Conservation (phyloP, 2,329 filamentous ascomycete species). For the Plectosphaerella plurivora region DNA sequence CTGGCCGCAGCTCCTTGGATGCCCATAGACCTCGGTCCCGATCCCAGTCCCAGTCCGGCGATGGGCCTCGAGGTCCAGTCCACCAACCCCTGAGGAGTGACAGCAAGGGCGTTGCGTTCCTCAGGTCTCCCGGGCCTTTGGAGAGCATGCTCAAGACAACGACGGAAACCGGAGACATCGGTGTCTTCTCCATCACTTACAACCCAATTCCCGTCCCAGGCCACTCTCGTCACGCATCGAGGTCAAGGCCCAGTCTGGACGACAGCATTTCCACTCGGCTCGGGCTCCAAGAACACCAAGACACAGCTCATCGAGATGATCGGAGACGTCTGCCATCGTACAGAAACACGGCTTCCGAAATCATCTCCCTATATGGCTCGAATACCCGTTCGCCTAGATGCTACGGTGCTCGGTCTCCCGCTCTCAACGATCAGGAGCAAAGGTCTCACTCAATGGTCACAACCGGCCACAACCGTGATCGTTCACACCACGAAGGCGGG, state of each 20-base stretch:
- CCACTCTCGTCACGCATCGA: slow-evolving; percentile 24
- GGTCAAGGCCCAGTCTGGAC: slow-evolving; percentile 23
- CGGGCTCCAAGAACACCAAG: slow-evolving; percentile 24
- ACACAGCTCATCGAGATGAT: slow-evolving; percentile 31
- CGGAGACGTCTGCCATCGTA: slow-evolving; percentile 41
- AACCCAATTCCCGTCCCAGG: slow-evolving; percentile 11
- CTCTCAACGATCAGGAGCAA: slow-evolving; percentile 36
- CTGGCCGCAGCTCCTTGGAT: slow-evolving; percentile 34
- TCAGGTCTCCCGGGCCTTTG: slow-evolving; percentile 48
- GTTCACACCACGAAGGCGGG: slow-evolving; percentile 40
- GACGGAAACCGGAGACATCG: slow-evolving; percentile 63
- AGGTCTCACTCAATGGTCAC: slow-evolving; percentile 54
- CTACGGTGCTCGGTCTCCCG: slow-evolving; percentile 35
- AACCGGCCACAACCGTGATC: slow-evolving; percentile 40
- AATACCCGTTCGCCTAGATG: slow-evolving; percentile 38
- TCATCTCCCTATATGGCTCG: slow-evolving; percentile 51
- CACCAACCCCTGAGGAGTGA: slow-evolving; percentile 37
- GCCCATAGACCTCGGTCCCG: background rate
- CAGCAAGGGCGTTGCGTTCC: slow-evolving; percentile 36
- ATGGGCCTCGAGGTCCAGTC: slow-evolving; percentile 7
- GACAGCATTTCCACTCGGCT: slow-evolving; percentile 18
- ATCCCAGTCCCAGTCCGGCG: too few relatives aligned
- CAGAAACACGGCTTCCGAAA: slow-evolving; percentile 49
- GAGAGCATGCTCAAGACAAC: slow-evolving; percentile 63
- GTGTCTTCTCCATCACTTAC: slow-evolving; percentile 52